Evolutionary conservation across 768 basidiomycete genomes (phyloP).

Genomic region (Psilocybe tampanensis): DNA sequence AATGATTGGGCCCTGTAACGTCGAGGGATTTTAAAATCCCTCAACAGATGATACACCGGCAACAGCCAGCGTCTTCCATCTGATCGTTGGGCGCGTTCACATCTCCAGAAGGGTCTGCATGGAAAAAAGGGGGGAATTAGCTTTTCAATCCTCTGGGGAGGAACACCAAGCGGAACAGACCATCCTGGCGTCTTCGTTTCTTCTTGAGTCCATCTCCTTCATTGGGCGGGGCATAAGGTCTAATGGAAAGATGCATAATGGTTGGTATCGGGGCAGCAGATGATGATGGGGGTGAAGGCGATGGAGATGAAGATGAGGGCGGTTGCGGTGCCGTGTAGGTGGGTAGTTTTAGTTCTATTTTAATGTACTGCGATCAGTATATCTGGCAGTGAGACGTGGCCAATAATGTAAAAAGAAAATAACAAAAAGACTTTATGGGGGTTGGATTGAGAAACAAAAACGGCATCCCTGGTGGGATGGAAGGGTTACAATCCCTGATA

Average conservation of each 20-base stretch:
- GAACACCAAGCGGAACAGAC: constrained; percentile 22
- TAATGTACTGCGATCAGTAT: constrained; percentile 7
- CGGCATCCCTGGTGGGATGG: too few relatives aligned
- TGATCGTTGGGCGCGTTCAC: constrained; percentile 12
- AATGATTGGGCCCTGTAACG: background rate
- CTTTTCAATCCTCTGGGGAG: too few relatives aligned
- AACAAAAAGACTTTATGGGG: background rate
- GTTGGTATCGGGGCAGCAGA: constrained; percentile 45
- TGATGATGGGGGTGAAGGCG: constrained; percentile 16
- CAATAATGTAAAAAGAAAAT: constrained; percentile 8
- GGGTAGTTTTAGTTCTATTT: constrained; percentile 42
- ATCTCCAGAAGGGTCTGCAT: constrained; percentile 11
- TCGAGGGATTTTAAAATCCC: background rate
- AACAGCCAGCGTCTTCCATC: constrained; percentile 22
- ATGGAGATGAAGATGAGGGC: constrained; percentile 20
- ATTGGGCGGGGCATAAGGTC: constrained; percentile 53
- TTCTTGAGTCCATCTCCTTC: constrained; percentile 59
- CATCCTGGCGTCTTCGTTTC: constrained; percentile 42
- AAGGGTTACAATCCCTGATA: background rate
- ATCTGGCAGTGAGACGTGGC: constrained; percentile 4
- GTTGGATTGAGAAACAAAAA: background rate
- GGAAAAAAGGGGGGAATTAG: background rate
- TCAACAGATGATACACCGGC: constrained; percentile 29
- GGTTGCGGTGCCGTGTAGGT: constrained; percentile 36
- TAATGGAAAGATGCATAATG: constrained; percentile 76